Percentiles rank a stretch among this genome's conserved stretches.
Evolutionary conservation across 2,329 filamentous ascomycete species (phyloP).

Genomic region (Capronia epimyces): DNA sequence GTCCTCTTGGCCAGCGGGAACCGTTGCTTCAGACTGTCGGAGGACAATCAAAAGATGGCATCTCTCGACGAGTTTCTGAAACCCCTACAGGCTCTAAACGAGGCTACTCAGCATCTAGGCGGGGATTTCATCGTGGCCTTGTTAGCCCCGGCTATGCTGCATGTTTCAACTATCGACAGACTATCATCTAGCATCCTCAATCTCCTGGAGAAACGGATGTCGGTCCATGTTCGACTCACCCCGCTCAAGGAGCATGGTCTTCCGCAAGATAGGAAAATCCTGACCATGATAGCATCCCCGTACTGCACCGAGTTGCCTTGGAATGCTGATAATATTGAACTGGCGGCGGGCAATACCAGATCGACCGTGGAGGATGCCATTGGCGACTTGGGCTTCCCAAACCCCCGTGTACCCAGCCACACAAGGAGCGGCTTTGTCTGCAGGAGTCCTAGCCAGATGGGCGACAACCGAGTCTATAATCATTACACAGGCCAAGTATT

Average conservation of each 20-base stretch:
- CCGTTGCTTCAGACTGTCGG: conserved; percentile 8
- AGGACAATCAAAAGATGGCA: conserved; percentile 1
- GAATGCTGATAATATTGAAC: background rate
- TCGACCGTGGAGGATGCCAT: conserved; percentile 1
- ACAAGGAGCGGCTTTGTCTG: conserved; percentile 5
- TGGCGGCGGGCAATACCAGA: background rate
- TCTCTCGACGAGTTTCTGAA: conserved; percentile 9
- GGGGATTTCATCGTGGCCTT: conserved; percentile 16
- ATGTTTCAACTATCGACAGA: conserved; percentile 1
- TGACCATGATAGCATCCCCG: conserved; percentile 14
- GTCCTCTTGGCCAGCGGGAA: conserved; percentile 12
- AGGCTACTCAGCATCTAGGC: background rate
- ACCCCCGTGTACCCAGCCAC: no score
- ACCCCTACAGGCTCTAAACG: conserved; percentile 6
- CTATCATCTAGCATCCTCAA: conserved; percentile 11
- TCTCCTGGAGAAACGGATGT: conserved; percentile 11
- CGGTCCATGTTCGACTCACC: conserved; percentile 14
- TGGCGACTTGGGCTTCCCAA: conserved; percentile 5
- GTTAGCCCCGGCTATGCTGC: conserved; percentile 17
- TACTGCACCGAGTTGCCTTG: conserved; percentile 10
- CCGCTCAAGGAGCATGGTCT: conserved; percentile 9
- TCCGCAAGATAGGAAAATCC: conserved; percentile 10
- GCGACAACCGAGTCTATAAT: conserved; percentile 6
- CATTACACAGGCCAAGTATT: conserved; percentile 7
- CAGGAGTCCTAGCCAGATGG: background rate